These are phyloP conservation scores for Tricholoma hemisulphureum DNA, from an alignment of 768 basidiomycete genomes.

Conservation along the genomic window DNA sequence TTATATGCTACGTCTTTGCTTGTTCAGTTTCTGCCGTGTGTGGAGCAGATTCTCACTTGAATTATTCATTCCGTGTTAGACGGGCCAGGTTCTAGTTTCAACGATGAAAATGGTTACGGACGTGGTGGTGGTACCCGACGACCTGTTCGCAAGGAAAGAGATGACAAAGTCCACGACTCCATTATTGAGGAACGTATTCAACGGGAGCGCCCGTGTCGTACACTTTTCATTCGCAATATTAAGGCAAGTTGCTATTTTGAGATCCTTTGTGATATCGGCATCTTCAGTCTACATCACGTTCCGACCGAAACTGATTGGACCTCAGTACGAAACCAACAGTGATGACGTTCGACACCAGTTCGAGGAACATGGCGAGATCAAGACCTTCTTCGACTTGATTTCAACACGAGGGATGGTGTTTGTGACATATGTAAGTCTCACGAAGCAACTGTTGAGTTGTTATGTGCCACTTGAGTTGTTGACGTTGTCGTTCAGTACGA, in stretches of 20 bases:
- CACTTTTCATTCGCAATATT: constrained; percentile 95
- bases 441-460: not conserved
- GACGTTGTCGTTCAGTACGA: constrained; percentile 65
- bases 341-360: constrained; percentile 82
- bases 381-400: constrained; percentile 95
- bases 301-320: constrained; percentile 10
- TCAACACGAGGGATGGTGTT: constrained; percentile 98
- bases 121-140: constrained; percentile 31
- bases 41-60: constrained; percentile 47
- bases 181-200: constrained; percentile 94
- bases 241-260: constrained; percentile 67
- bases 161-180: constrained; percentile 87
- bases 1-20: constrained; percentile 44
- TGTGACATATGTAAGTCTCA: constrained; percentile 87
- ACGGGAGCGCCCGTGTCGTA: constrained; percentile 92
- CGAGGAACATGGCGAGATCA: constrained; percentile 93
- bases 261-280: constrained; percentile 14
- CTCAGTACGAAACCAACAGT: constrained; percentile 86
- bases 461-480: constrained; percentile 8
- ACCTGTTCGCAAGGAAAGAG: constrained; percentile 67
- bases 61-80: constrained; percentile 58
- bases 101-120: constrained; percentile 46
- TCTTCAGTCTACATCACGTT: constrained; percentile 9
- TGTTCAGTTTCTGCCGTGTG: constrained; percentile 39
- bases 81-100: constrained; percentile 56